These are phyloP conservation scores for Aspergillus intermedius DNA, from an alignment of 2,329 filamentous ascomycete genomes.

Conservation along the genomic window DNA sequence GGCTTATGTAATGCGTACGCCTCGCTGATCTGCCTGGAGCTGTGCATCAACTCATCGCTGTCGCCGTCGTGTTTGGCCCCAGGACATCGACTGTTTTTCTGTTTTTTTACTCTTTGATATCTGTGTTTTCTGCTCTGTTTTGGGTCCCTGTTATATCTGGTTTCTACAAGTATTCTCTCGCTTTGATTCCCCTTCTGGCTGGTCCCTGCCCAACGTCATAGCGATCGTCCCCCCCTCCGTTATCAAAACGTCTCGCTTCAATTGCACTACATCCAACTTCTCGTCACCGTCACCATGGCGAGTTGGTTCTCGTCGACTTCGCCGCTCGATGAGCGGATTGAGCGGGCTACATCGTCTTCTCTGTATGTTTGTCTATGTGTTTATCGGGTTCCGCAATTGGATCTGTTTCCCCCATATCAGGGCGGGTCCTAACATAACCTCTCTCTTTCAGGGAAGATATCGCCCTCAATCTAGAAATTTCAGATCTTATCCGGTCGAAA, in stretches of 20 bases:
- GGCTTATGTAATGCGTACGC: background rate
- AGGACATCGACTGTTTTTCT: background rate
- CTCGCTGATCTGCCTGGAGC: background rate
- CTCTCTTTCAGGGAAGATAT: constrained; percentile 71
- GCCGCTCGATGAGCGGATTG: constrained; percentile 93
- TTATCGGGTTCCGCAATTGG: background rate
- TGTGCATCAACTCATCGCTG: background rate
- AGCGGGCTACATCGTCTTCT: constrained; percentile 88
- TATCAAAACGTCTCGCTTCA: constrained; percentile 1
- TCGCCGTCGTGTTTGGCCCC: background rate
- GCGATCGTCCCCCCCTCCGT: constrained; percentile 4
- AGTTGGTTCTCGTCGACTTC: constrained; percentile 94
- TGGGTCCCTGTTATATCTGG: background rate
- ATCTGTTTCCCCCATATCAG: background rate
- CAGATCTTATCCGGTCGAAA: constrained; percentile 94
- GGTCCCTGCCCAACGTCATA: constrained; percentile 16
- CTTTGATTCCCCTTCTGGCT: background rate
- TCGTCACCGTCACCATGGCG: constrained; percentile 62
- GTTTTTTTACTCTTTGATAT: background rate
- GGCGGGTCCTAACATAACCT: constrained; percentile 7
- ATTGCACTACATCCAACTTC: constrained; percentile 1
- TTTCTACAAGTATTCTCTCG: background rate
- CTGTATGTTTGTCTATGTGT: constrained; percentile 53
- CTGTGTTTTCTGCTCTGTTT: background rate
- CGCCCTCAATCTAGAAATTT: constrained; percentile 94